These are phyloP conservation scores for Daucus carota DNA, from an alignment of 129 eudicot genomes.

Conservation along the genomic window DH1_v3.0 NC_030381.2:41705501-41706000, in stretches of 20 bases:
- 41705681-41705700: slow-evolving; percentile 99
- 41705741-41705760: slow-evolving; percentile 99
- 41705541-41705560: slow-evolving; percentile 75
- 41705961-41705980: slow-evolving; percentile 63
- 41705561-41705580: slow-evolving; percentile 99
- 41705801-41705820: slow-evolving; percentile 97
- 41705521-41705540: slow-evolving; percentile 82
- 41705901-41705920: slow-evolving; percentile 63
- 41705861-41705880: slow-evolving; percentile 89
- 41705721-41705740: slow-evolving; percentile 85
- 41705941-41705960: slow-evolving; percentile 74
- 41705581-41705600: slow-evolving; percentile 97
- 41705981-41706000: slow-evolving; percentile 94
- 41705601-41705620: slow-evolving; percentile 85
- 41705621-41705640: slow-evolving; percentile 96
- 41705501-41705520: slow-evolving; percentile 99
- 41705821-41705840: slow-evolving; percentile 76
- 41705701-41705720: slow-evolving; percentile 91
- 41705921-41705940: slow-evolving; percentile 73
- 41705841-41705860: slow-evolving; percentile 87
- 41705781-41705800: slow-evolving; percentile 88
- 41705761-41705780: slow-evolving; percentile 98
- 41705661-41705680: slow-evolving; percentile 98
- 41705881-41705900: slow-evolving; percentile 61
- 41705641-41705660: slow-evolving; percentile 90